Percentiles rank a stretch among this genome's conserved stretches.
phyloP scores from a whole-genome alignment of 768 basidiomycete genomes.

The Suillus subalutaceus region DNA sequence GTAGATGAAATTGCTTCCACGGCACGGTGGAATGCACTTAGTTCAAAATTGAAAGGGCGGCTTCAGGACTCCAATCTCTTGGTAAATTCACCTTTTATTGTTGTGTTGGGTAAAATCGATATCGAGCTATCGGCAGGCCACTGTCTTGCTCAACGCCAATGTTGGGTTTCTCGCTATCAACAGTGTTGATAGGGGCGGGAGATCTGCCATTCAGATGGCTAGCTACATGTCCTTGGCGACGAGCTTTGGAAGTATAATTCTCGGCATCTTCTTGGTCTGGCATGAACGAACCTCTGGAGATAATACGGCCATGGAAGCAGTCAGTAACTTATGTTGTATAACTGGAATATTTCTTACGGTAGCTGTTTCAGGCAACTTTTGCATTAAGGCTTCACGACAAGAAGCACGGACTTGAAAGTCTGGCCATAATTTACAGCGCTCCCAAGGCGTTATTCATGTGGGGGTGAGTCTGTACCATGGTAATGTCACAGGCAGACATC shows the following conservation, averaged over 20 bases:
- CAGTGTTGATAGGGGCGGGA: not conserved
- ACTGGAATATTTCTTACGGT: not conserved
- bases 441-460: not conserved
- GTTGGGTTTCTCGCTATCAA: no score
- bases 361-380: not conserved
- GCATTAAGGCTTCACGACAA: not conserved
- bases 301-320: not conserved
- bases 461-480: not conserved
- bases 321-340: not conserved
- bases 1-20: not conserved
- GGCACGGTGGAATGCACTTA: not conserved
- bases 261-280: not conserved
- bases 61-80: not conserved
- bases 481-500: not conserved
- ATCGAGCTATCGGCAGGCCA: not conserved
- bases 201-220: not conserved
- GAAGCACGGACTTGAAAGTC: not conserved
- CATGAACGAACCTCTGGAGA: not conserved
- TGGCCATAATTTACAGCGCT: not conserved
- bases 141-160: no score
- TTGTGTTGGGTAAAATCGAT: not conserved
- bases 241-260: not conserved
- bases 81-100: not conserved
- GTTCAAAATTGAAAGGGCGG: not conserved
- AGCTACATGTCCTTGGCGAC: not conserved